Evolutionary conservation across 768 basidiomycete species (phyloP), one percentile per base, ranked within the genome.

Genomic region (Lentinus brumalis): DNA sequence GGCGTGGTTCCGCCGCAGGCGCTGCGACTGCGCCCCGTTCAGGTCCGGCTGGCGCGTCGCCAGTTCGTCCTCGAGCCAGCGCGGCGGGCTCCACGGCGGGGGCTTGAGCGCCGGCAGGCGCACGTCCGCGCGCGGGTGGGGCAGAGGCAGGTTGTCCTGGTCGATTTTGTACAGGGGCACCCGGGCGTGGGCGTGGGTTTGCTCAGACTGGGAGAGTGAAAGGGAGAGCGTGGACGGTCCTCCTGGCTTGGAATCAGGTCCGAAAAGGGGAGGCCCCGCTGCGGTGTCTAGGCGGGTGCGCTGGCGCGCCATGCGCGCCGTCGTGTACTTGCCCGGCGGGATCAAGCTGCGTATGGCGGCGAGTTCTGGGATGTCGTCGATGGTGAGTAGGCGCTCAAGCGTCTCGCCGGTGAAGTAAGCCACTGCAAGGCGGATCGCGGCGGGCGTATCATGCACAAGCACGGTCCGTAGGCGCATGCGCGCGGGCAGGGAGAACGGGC

Each of bases 351-450:
- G 67, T 30, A 76, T 56, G 40, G 61, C 41, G 51, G 66, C 63
- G 42, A 76, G 66, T 50, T 70, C 67, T 14, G 75, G 74, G 56
- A 73, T 63, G 63, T 73, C 72, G 56, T 75, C 74, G 35, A 76
- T 65, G 29, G 51, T 69, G 40, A 59, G 38, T 30, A 49, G 32
- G 32, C 40, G 38, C 29, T 56, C 55, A 41, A 56, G 56, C 18
- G 73, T 72, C 64, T 72, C 74, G 56, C 72, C 73, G 9, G 76
- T 74, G 55, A 72, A 76, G 67, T 77, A 77, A 38, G 76, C 76
- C 42, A 77, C 76, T 77, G 59, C 38, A 44, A 53, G 45, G 30
- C 50, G 54, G 29, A 31, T 38, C 46, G 52, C 60, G 47, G 46
- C 49, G 11, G 21, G 40, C 49, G 50, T 31, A 38, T 31, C 50